phyloP scores from a whole-genome alignment of 23 red algal species.

The Pyropia yezoensis region DNA sequence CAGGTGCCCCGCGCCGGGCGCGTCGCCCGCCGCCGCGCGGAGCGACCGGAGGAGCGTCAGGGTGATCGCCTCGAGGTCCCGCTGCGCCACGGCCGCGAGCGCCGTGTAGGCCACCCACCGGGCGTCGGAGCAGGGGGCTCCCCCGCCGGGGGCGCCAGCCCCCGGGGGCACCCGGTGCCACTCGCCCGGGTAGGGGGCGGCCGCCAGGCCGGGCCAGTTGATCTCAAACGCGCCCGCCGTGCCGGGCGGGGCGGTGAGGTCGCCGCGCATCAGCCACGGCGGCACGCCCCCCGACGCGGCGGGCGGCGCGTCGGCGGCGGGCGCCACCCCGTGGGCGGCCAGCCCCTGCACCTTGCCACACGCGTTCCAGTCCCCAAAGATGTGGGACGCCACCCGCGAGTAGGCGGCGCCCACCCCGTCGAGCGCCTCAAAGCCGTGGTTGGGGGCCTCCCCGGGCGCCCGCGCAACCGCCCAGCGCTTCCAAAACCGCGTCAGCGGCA shows the following conservation, averaged over 20 bases:
- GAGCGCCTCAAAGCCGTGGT: constrained; percentile 93
- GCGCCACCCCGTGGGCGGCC: no score
- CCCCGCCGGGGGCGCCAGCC: no score
- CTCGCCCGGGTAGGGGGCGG: no score
- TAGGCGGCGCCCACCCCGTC: constrained; percentile 81
- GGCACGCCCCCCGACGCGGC: no score
- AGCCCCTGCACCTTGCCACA: constrained; percentile 71
- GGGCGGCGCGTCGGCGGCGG: no score
- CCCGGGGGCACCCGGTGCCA: no score
- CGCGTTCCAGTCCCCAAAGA: constrained; percentile 90
- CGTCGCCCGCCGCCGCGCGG: not conserved
- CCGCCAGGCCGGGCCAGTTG: no score
- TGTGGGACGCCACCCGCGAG: constrained; percentile 55
- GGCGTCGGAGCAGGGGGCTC: no score
- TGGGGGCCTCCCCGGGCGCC: constrained; percentile 52
- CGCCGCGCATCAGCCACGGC: no score
- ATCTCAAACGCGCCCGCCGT: no score
- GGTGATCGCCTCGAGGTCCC: constrained; percentile 8
- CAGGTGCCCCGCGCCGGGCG: not conserved
- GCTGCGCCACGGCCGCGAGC: constrained; percentile 3
- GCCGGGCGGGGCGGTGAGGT: no score
- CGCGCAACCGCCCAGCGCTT: constrained; percentile 71
- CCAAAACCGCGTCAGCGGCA: constrained; percentile 34
- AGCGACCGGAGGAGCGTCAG: constrained; percentile 4
- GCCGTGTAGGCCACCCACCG: not conserved